Evolutionary conservation across 2,329 filamentous ascomycete species (phyloP).

Genomic region (Talaromyces sp.): DNA sequence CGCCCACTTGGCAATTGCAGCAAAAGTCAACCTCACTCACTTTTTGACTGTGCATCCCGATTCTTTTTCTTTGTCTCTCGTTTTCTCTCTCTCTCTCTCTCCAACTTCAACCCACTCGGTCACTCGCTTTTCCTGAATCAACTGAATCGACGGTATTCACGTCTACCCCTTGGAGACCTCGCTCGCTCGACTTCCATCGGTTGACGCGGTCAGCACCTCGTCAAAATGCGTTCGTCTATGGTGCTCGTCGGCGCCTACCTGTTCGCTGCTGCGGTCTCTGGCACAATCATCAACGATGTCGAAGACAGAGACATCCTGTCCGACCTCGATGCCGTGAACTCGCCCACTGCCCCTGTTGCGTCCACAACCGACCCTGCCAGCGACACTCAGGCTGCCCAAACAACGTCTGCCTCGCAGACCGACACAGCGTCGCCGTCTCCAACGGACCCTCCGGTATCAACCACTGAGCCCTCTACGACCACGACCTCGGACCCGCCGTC

Average conservation of each 20-base stretch:
- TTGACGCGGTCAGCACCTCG: background rate
- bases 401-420: constrained; percentile 7
- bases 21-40: background rate
- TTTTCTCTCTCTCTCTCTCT: background rate
- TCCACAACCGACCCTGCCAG: constrained; percentile 11
- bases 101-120: background rate
- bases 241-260: constrained; percentile 9
- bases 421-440: constrained; percentile 14
- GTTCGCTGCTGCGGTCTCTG: constrained; percentile 7
- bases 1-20: background rate
- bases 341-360: constrained; percentile 11
- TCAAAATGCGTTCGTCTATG: constrained; percentile 9
- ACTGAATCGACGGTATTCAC: background rate
- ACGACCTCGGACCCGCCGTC: background rate
- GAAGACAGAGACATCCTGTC: constrained; percentile 5
- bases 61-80: background rate
- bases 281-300: constrained; percentile 3
- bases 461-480: constrained; percentile 10
- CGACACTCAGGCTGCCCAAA: constrained; percentile 4
- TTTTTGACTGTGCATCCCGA: background rate
- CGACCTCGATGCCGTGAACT: constrained; percentile 6
- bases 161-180: background rate
- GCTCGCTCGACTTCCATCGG: background rate
- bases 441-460: constrained; percentile 17
- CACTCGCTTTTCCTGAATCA: background rate